phyloP scores from a whole-genome alignment of 140 eudicot species.

The Flaveria floridana region DNA sequence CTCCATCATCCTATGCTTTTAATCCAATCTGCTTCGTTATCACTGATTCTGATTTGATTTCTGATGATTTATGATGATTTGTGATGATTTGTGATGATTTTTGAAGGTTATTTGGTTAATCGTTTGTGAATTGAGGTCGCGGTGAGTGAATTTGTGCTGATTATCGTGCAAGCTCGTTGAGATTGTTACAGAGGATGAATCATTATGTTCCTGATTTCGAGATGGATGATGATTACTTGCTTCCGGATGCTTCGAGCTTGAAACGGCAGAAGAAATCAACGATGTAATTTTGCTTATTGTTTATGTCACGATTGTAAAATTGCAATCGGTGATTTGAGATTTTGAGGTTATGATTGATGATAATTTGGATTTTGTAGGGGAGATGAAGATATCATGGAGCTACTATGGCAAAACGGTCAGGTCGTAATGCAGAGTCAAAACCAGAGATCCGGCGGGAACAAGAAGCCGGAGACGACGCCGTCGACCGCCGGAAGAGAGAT shows the following conservation, averaged over 20 bases:
- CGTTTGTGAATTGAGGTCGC: background rate
- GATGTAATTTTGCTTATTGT: conserved; percentile 36
- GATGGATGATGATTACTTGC: conserved; percentile 52
- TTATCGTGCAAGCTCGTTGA: conserved; percentile 6
- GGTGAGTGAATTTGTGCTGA: conserved; percentile 9
- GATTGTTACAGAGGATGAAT: conserved; percentile 45
- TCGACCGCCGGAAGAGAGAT: conserved; percentile 40
- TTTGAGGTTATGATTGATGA: background rate
- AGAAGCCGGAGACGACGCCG: conserved; percentile 32
- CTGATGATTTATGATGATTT: background rate
- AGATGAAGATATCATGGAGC: conserved; percentile 74
- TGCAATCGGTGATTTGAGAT: background rate
- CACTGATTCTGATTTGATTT: background rate
- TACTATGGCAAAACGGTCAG: conserved; percentile 78
- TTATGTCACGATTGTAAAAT: background rate
- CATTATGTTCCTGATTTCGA: conserved; percentile 76
- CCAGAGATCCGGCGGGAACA: conserved; percentile 45
- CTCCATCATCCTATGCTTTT: background rate
- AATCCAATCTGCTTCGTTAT: background rate
- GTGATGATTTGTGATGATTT: conserved; percentile 3
- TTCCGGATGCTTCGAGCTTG: conserved; percentile 39
- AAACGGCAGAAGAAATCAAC: conserved; percentile 46
- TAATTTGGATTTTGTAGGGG: conserved; percentile 36
- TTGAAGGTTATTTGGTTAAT: background rate
- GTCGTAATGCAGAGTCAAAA: conserved; percentile 65